Evolutionary conservation across 2,329 filamentous ascomycete genomes (phyloP).

Genomic region (Graphilbum ipis-grandicollis): DNA sequence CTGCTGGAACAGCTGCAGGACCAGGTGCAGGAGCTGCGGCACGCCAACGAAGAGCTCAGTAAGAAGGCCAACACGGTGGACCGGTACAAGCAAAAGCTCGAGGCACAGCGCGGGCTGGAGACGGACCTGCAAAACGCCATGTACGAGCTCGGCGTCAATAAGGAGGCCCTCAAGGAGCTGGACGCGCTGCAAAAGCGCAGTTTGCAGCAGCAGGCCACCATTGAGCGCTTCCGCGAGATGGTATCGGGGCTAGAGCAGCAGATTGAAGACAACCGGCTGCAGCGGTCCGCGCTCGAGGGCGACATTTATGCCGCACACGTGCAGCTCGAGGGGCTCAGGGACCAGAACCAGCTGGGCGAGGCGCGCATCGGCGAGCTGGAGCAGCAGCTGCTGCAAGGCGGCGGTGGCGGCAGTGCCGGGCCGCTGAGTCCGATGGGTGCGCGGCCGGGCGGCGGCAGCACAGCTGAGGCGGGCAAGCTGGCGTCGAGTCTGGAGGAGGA

Average conservation of each 20-base stretch:
- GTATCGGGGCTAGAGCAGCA: constrained; percentile 14
- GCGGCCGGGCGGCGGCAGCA: constrained; percentile 8
- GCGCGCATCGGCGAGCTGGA: constrained; percentile 40
- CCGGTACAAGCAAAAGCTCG: constrained; percentile 44
- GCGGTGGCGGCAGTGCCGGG: constrained; percentile 11
- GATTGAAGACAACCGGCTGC: constrained; percentile 24
- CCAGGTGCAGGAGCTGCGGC: constrained; percentile 40
- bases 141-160: constrained; percentile 34
- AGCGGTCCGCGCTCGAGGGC: constrained; percentile 22
- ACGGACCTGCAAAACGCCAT: constrained; percentile 37
- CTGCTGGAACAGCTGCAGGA: constrained; percentile 36
- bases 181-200: constrained; percentile 18
- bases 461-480: constrained; percentile 10
- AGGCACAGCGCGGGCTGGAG: constrained; percentile 35
- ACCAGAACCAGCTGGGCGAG: constrained; percentile 30
- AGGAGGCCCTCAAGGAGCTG: constrained; percentile 23
- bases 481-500: constrained; percentile 40
- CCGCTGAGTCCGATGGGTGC: background rate
- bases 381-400: constrained; percentile 31
- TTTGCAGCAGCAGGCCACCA: constrained; percentile 10
- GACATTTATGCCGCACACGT: constrained; percentile 27
- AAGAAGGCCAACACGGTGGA: constrained; percentile 48
- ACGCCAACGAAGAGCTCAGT: constrained; percentile 38
- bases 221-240: constrained; percentile 12
- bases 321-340: constrained; percentile 19